Evolutionary conservation across 352 stramenopile genomes (phyloP).

Genomic region (Globisporangium barbulae): DNA sequence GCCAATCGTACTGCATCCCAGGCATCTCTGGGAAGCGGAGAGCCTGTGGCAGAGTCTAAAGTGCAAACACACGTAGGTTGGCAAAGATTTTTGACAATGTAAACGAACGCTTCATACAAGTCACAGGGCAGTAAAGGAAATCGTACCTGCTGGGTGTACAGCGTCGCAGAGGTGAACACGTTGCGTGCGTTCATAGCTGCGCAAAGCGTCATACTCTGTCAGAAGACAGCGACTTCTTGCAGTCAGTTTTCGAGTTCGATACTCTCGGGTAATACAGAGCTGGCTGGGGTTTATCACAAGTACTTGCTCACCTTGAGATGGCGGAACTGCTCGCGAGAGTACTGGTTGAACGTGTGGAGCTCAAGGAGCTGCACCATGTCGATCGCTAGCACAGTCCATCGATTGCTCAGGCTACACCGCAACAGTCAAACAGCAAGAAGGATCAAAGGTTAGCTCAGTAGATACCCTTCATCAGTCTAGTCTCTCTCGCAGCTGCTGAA

Average conservation of each 20-base stretch:
- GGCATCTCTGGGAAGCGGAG: conserved; percentile 31
- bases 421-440: conserved; percentile 1
- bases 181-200: conserved; percentile 66
- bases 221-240: background rate
- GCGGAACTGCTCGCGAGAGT: conserved; percentile 53
- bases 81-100: background rate
- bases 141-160: conserved; percentile 44
- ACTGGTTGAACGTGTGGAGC: conserved; percentile 66
- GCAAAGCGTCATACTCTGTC: conserved; percentile 56
- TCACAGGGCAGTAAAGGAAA: background rate
- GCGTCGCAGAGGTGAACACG: conserved; percentile 48
- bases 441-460: too few relatives aligned
- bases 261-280: background rate
- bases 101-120: background rate
- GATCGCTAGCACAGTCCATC: conserved; percentile 64
- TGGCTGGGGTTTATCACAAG: too few relatives aligned
- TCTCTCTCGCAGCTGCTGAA: background rate
- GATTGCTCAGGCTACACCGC: conserved; percentile 31
- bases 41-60: conserved; percentile 40
- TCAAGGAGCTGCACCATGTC: conserved; percentile 64
- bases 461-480: too few relatives aligned
- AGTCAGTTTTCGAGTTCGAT: conserved; percentile 2
- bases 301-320: conserved; percentile 48
- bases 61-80: background rate
- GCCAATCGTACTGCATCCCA: conserved; percentile 32